Percentiles rank a stretch among this genome's conserved stretches.
Conservation (phyloP, 225 moss, liverwort and hornwort genomes). For the Thuidium tamariscinum region DNA sequence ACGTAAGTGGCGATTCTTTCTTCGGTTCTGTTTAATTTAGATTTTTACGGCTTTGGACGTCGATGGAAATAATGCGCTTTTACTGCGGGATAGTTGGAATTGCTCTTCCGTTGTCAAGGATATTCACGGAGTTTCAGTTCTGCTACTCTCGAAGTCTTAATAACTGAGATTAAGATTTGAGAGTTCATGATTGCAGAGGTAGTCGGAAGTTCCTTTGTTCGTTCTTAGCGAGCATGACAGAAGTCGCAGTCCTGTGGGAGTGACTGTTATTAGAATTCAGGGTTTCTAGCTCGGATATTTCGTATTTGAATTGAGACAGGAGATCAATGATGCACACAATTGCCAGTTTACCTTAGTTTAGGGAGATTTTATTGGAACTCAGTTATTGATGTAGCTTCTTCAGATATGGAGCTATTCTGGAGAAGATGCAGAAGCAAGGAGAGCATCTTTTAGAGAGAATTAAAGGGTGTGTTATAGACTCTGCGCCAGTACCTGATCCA, state of each 20-base stretch:
- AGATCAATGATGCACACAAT: background rate
- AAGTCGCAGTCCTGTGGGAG: background rate
- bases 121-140: background rate
- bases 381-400: background rate
- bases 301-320: background rate
- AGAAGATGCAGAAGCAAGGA: constrained; percentile 55
- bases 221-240: background rate
- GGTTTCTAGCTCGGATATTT: background rate
- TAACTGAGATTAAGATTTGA: background rate
- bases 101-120: background rate
- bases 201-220: background rate
- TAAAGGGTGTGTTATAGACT: constrained; percentile 91
- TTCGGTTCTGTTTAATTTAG: background rate
- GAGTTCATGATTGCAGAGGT: background rate
- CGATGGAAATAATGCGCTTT: background rate
- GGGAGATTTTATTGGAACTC: background rate
- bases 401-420: constrained; percentile 85
- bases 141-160: background rate
- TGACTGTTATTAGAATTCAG: background rate
- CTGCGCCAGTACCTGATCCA: constrained; percentile 80
- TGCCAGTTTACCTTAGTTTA: background rate
- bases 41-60: background rate
- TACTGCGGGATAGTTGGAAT: background rate
- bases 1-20: constrained; percentile 21
- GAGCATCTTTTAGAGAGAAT: constrained; percentile 46